Percentiles rank a stretch among this genome's conserved stretches.
These are phyloP conservation scores for Acanthamoeba triangularis DNA, from an alignment of 208 protist species.

Conservation along the genomic window DNA sequence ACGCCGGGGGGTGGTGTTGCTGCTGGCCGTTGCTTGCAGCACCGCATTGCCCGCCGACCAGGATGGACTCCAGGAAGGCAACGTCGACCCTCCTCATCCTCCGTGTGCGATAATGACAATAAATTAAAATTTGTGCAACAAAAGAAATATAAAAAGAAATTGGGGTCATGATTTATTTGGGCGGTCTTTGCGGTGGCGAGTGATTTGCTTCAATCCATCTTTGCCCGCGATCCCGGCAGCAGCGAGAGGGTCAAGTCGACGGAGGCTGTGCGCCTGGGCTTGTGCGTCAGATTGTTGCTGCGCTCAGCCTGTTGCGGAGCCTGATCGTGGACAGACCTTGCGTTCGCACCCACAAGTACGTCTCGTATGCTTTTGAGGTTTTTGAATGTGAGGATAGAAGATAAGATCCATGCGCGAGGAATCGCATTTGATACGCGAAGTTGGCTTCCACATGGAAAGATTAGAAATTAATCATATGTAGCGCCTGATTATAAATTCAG, in stretches of 20 bases:
- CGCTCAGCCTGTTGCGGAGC: too few species aligned
- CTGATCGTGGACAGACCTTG: too few species aligned
- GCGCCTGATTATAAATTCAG: background rate
- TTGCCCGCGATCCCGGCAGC: background rate
- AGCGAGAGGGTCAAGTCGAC: background rate
- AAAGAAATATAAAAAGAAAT: background rate
- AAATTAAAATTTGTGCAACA: background rate
- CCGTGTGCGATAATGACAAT: background rate
- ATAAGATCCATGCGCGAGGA: too few species aligned
- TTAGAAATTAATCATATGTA: background rate
- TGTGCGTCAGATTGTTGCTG: background rate
- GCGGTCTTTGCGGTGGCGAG: too few species aligned
- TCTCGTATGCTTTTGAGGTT: too few species aligned
- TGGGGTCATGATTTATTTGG: too few species aligned
- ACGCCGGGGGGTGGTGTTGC: background rate
- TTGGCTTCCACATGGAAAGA: too few species aligned
- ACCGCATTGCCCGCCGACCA: too few species aligned
- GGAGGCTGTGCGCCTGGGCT: background rate
- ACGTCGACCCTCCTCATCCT: constrained; percentile 18
- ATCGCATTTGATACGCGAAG: too few species aligned
- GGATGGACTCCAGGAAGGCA: background rate
- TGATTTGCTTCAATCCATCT: too few species aligned
- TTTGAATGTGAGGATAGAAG: too few species aligned
- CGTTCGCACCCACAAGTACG: too few species aligned
- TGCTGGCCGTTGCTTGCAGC: background rate